Evolutionary conservation across 2,329 filamentous ascomycete genomes (phyloP).

Genomic region (Colletotrichum scovillei): DNA sequence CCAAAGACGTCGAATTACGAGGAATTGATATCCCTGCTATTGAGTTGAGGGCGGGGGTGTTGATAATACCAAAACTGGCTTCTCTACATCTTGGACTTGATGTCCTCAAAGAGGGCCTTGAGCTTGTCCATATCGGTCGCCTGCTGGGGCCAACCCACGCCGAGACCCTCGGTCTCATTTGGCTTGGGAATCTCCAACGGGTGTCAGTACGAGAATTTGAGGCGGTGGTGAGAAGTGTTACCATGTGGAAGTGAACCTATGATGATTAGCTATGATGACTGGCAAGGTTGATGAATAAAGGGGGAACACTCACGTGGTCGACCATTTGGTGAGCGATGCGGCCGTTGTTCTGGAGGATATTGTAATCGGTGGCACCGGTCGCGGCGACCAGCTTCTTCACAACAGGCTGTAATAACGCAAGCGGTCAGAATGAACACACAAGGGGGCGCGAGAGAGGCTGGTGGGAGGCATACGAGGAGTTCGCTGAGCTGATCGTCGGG

Average conservation of each 20-base stretch:
- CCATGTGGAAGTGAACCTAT: conserved; percentile 94
- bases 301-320: conserved; percentile 76
- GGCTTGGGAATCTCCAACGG: conserved; percentile 87
- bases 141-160: conserved; percentile 82
- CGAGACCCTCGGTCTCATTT: conserved; percentile 82
- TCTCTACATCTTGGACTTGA: conserved; percentile 87
- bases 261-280: conserved; percentile 13
- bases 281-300: background rate
- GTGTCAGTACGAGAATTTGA: conserved; percentile 4
- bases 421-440: background rate
- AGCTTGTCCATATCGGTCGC: conserved; percentile 83
- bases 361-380: conserved; percentile 83
- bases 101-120: conserved; percentile 81
- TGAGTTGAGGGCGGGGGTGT: background rate
- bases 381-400: conserved; percentile 88
- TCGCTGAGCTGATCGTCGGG: conserved; percentile 89
- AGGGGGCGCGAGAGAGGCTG: background rate
- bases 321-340: conserved; percentile 91
- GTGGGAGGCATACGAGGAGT: conserved; percentile 72
- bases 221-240: conserved; percentile 50
- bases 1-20: conserved; percentile 34
- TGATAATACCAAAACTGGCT: background rate
- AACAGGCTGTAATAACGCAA: conserved; percentile 68
- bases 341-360: conserved; percentile 97
- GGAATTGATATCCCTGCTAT: background rate